A percentile compares a stretch with the other conserved stretches of the same genome.
phyloP scores from a whole-genome alignment of 75 land plant genomes.

The Selaginella tamariscina region DNA sequence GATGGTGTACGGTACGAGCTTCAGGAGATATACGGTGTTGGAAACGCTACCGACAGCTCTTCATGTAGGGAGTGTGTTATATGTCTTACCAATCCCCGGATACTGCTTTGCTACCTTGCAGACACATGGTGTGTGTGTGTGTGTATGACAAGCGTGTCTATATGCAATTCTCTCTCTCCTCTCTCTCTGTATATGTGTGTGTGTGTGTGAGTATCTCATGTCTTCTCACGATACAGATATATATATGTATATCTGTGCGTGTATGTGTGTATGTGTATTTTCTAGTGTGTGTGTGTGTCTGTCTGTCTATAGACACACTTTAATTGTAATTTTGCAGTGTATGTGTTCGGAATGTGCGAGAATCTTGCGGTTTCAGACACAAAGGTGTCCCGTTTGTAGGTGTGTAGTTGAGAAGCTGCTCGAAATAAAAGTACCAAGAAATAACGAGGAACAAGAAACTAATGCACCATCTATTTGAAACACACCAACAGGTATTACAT shows the following conservation, averaged over 20 bases:
- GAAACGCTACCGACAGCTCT: background rate
- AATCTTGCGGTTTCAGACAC: background rate
- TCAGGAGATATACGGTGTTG: conserved; percentile 1
- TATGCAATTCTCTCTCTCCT: too few species aligned
- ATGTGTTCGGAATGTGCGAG: background rate
- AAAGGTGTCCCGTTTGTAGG: background rate
- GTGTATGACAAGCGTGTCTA: too few species aligned
- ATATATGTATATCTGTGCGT: background rate
- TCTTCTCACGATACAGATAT: too few species aligned
- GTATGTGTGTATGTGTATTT: background rate
- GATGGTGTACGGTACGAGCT: background rate
- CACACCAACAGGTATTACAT: too few species aligned
- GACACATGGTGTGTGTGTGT: background rate
- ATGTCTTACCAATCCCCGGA: background rate
- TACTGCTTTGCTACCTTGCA: background rate
- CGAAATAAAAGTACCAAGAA: background rate
- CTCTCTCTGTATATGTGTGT: too few species aligned
- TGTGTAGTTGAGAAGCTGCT: background rate
- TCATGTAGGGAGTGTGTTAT: background rate
- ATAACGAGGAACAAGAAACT: background rate
- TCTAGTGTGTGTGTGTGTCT: background rate
- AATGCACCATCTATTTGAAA: too few species aligned
- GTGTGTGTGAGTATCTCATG: too few species aligned
- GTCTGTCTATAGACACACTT: too few species aligned
- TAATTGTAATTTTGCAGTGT: background rate